Evolutionary conservation across 2,329 filamentous ascomycete species (phyloP).

Genomic region (Tolypocladium endophyticum): DNA sequence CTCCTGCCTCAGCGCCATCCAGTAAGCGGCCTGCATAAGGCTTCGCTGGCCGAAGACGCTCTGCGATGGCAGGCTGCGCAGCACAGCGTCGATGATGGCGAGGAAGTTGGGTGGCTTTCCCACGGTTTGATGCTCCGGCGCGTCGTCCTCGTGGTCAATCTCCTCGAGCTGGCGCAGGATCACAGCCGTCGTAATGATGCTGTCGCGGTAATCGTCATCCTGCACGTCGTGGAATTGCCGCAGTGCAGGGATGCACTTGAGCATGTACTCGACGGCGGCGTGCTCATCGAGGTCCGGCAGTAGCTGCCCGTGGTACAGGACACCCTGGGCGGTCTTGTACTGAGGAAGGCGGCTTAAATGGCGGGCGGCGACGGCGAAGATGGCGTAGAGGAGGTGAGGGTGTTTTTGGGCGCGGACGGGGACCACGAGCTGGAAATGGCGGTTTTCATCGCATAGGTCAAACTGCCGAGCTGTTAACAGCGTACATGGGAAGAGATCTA

Average conservation of each 20-base stretch:
- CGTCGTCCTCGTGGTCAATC: constrained; percentile 27
- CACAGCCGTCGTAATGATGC: constrained; percentile 28
- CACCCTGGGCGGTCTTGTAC: constrained; percentile 23
- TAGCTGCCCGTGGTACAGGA: constrained; percentile 26
- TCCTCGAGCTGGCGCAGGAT: constrained; percentile 30
- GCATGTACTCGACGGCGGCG: constrained; percentile 28
- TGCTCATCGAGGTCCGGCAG: constrained; percentile 23
- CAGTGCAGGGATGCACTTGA: constrained; percentile 27
- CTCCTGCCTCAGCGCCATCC: constrained; percentile 30
- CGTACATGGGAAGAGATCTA: neutral
- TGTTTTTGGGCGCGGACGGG: constrained; percentile 22
- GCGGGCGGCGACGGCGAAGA: constrained; percentile 28
- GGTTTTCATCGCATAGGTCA: constrained; percentile 27
- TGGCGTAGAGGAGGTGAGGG: constrained; percentile 26
- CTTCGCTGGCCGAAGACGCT: constrained; percentile 23
- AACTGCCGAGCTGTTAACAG: constrained; percentile 16
- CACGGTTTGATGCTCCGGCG: neutral
- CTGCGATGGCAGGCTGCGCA: constrained; percentile 24
- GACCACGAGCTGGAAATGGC: constrained; percentile 28
- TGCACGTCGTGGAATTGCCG: constrained; percentile 24
- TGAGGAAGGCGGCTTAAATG: constrained; percentile 26
- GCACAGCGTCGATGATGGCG: constrained; percentile 27
- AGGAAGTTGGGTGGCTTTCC: constrained; percentile 24
- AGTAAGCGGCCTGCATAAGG: constrained; percentile 28
- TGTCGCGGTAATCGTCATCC: constrained; percentile 28